Base-by-base conservation (phyloP, 768 basidiomycete species). In the Mycena albidolilacea region DNA sequence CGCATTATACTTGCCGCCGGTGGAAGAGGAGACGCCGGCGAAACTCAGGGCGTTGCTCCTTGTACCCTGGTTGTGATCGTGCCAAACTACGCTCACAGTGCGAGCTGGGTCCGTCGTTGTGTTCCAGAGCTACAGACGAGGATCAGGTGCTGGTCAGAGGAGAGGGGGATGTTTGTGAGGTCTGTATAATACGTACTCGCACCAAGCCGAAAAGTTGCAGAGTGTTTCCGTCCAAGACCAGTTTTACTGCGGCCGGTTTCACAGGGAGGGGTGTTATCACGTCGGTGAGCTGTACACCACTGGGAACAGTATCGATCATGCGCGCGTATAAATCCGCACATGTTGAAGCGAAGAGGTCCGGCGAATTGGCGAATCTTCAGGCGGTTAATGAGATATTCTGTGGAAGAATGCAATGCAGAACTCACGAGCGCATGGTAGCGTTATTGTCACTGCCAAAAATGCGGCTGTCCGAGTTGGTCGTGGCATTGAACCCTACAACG, bases 251-350 rank as follows among this genome's bases (percentile, higher is more conserved):
- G 7, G 37, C 30, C 12, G 70, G 70, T 38, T 71, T 71, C 38
- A 71, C 57, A 21, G 59, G 64, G 1, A 71, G 44, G 11, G 72
- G 72, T 10, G 17, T 39, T 39, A 73, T 67, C 41, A 73, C 61
- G 2, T 73, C 72, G 5, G 60, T 67, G 5, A 73, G 72, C 54
- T 73, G 7, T 9, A 73, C 72, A n/a, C 41, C 60, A 7, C 30
- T n/a, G 3, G 72, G 72, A 7, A 73, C 72, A 10, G 72, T 73
- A 46, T 73, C 65, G 12, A 73, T 35, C 72, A 73, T 73, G 41
- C 72, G 67, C 38, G 63, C 72, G 17, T 59, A 66, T 12, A 73
- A 62, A 30, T 62, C 30, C 14, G 61, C 67, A 23, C 72, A 73
- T 12, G 67, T 68, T 1, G 72, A 68, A 1, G 67, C 8, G 41